phyloP scores from a whole-genome alignment of 257 asterid genomes.

The Solanum paucissectum region DNA sequence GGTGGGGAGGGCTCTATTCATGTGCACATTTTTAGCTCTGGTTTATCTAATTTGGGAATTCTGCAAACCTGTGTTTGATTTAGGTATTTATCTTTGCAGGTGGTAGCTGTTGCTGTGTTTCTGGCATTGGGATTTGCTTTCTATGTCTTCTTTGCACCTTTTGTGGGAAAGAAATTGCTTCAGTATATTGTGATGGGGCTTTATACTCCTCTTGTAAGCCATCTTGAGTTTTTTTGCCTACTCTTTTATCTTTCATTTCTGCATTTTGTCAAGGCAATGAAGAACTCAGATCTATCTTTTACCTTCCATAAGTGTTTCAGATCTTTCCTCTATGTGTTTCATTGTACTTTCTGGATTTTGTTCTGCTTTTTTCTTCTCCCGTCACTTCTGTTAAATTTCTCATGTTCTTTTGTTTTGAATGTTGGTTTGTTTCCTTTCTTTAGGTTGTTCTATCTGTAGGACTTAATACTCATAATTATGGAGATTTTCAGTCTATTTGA shows the following conservation, averaged over 20 bases:
- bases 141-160: conserved; percentile 98
- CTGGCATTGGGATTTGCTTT: conserved; percentile 97
- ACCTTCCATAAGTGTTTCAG: conserved; percentile 11
- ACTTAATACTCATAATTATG: neutral
- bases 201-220: conserved; percentile 94
- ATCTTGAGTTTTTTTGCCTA: conserved; percentile 1
- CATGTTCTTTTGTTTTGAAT: neutral
- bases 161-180: conserved; percentile 75
- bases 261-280: conserved; percentile 6
- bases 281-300: conserved; percentile 42
- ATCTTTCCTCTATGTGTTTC: conserved; percentile 4
- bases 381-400: neutral
- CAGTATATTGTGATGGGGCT: conserved; percentile 82
- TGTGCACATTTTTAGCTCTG: neutral
- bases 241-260: neutral
- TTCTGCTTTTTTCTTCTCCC: neutral
- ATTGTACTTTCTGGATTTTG: conserved; percentile 3
- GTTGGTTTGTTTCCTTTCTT: neutral
- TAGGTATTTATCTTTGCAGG: conserved; percentile 37
- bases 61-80: conserved; percentile 1
- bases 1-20: neutral
- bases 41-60: neutral
- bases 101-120: conserved; percentile 98
- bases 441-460: neutral
- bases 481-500: neutral